Evolutionary conservation across 139 green algal species (phyloP).

Genomic region (Picochlorum sp.): DNA sequence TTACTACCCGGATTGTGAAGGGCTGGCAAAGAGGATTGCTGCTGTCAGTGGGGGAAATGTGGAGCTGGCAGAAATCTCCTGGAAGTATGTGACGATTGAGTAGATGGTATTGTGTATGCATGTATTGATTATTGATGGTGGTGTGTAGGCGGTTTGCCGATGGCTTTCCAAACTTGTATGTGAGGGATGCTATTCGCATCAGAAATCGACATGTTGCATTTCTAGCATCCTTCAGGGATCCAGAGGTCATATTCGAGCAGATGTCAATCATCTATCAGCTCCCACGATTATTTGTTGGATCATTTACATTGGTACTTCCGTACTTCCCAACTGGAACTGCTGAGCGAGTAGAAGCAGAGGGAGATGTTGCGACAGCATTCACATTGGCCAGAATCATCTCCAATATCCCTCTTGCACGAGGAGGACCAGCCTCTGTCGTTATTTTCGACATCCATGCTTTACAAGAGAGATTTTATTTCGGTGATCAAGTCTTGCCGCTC

Average conservation of each 20-base stretch:
- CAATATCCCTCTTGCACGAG: constrained; percentile 85
- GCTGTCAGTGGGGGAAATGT: constrained; percentile 47
- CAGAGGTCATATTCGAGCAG: constrained; percentile 90
- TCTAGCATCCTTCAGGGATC: constrained; percentile 89
- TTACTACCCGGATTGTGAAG: constrained; percentile 72
- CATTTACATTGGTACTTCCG: constrained; percentile 95
- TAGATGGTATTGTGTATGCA: not conserved
- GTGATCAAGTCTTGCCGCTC: constrained; percentile 89
- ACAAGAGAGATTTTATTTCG: constrained; percentile 98
- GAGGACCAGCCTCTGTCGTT: constrained; percentile 82
- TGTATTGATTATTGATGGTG: too few species aligned
- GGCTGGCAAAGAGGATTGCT: constrained; percentile 68
- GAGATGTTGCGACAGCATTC: constrained; percentile 89
- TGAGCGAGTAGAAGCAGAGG: constrained; percentile 78
- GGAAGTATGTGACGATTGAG: constrained; percentile 43
- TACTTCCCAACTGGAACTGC: constrained; percentile 96
- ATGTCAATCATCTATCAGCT: constrained; percentile 96
- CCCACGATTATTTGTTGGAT: constrained; percentile 87
- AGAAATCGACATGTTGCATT: constrained; percentile 94
- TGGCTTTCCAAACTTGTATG: constrained; percentile 98
- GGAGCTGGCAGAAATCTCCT: constrained; percentile 73
- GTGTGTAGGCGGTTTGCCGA: constrained; percentile 66
- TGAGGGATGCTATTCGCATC: constrained; percentile 83
- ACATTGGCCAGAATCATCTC: constrained; percentile 93
- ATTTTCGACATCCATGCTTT: constrained; percentile 99